Evolutionary conservation across 805 yeast species (phyloP).

Genomic region (Lachancea meyersii): DNA sequence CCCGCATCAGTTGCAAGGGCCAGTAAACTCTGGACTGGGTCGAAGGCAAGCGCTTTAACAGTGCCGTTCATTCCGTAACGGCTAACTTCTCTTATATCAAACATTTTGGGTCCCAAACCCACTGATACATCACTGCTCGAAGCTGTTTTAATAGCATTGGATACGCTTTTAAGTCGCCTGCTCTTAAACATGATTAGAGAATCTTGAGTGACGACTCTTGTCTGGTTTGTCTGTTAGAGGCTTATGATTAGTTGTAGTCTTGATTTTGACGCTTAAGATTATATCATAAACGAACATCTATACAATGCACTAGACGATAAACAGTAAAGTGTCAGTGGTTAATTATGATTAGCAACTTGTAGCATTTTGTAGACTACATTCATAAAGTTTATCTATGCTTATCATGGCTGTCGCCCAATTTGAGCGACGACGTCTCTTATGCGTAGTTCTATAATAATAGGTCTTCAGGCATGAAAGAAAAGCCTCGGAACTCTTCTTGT

Average conservation of each 20-base stretch:
- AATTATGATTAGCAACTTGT: no score
- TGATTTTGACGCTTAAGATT: background rate
- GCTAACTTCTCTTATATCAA: slow-evolving; percentile 30
- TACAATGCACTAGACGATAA: no score
- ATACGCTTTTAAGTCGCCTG: slow-evolving; percentile 29
- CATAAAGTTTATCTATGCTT: no score
- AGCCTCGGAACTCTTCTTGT: slow-evolving; percentile 97
- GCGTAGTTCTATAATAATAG: slow-evolving; percentile 26
- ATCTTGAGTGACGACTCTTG: no score
- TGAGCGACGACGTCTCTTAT: no score
- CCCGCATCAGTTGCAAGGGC: slow-evolving; percentile 73
- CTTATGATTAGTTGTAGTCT: background rate
- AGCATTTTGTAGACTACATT: no score
- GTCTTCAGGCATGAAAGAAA: slow-evolving; percentile 76
- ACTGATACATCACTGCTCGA: slow-evolving; percentile 27
- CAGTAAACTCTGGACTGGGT: slow-evolving; percentile 80
- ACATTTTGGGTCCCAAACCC: slow-evolving; percentile 29
- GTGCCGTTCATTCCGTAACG: slow-evolving; percentile 60
- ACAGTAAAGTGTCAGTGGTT: no score
- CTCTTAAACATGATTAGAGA: slow-evolving; percentile 29
- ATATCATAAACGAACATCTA: background rate
- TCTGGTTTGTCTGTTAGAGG: no score
- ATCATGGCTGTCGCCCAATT: no score
- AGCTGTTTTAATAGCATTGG: slow-evolving; percentile 33
- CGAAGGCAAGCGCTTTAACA: slow-evolving; percentile 65